Evolutionary conservation across 139 green algal genomes (phyloP).

Genomic region (Micromonas pusilla): DNA sequence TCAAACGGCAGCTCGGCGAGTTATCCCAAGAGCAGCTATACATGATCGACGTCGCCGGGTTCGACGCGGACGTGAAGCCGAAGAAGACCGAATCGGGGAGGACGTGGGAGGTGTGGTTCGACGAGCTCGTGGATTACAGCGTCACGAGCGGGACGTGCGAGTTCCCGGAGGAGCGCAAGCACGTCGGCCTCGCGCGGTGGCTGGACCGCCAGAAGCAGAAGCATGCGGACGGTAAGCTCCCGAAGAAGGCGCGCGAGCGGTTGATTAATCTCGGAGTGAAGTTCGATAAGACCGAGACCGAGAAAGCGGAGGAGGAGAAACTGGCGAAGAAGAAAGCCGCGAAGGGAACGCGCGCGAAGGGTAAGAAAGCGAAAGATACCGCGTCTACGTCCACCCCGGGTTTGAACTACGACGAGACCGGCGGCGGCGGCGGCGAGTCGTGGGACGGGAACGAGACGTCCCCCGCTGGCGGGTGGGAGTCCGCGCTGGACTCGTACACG

Average conservation of each 20-base stretch:
- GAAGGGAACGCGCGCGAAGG: too few relatives aligned
- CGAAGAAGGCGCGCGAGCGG: background rate
- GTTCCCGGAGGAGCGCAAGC: background rate
- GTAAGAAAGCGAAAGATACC: too few relatives aligned
- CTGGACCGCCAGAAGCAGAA: background rate
- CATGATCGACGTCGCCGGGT: slow-evolving; percentile 10
- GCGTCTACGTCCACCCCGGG: too few relatives aligned
- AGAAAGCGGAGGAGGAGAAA: background rate
- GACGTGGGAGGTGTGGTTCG: slow-evolving; percentile 15
- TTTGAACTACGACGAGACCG: too few relatives aligned
- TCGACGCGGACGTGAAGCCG: background rate
- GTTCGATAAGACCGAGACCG: background rate
- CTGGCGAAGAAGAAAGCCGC: too few relatives aligned
- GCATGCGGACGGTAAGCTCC: background rate
- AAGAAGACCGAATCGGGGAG: background rate
- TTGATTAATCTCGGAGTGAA: background rate
- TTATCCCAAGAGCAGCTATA: slow-evolving; percentile 13
- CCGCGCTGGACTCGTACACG: background rate
- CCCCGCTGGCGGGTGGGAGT: background rate
- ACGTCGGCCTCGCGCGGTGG: background rate
- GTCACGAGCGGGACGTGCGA: background rate
- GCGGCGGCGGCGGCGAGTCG: too few relatives aligned
- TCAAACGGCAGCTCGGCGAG: background rate
- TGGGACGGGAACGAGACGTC: too few relatives aligned
- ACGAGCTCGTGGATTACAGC: slow-evolving; percentile 14